Evolutionary conservation across 2,329 filamentous ascomycete species (phyloP).

Genomic region (Sclerotinia sclerotiorum): DNA sequence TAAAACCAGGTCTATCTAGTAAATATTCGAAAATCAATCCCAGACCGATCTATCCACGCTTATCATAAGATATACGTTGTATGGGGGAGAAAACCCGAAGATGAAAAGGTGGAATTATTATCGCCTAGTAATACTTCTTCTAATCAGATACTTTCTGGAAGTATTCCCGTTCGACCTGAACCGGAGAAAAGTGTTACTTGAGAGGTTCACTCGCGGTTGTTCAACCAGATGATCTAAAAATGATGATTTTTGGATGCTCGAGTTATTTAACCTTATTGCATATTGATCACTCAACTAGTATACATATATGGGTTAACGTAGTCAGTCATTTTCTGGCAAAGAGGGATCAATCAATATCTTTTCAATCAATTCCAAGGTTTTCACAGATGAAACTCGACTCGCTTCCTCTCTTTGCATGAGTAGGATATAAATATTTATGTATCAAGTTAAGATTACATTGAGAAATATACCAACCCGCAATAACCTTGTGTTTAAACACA

Average conservation of each 20-base stretch:
- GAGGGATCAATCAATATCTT: background rate
- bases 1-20: conserved; percentile 34
- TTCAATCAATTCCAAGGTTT: background rate
- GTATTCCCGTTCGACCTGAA: background rate
- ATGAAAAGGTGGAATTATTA: background rate
- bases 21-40: conserved; percentile 34
- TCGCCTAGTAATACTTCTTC: background rate
- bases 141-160: too few species aligned
- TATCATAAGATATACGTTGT: conserved; percentile 38
- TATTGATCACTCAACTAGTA: too few species aligned
- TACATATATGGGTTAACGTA: background rate
- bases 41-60: conserved; percentile 35
- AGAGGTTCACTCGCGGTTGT: background rate
- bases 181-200: background rate
- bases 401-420: too few species aligned
- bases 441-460: background rate
- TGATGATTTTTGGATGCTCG: background rate
- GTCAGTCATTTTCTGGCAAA: too few species aligned
- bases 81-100: conserved; percentile 35
- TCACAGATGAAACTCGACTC: accelerated
- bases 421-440: background rate
- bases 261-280: background rate
- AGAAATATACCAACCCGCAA: too few species aligned
- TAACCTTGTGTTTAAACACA: accelerated
- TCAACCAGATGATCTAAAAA: too few species aligned